These are phyloP conservation scores for Westerdykella ornata DNA, from an alignment of 2,329 filamentous ascomycete species.

Conservation along the genomic window DNA sequence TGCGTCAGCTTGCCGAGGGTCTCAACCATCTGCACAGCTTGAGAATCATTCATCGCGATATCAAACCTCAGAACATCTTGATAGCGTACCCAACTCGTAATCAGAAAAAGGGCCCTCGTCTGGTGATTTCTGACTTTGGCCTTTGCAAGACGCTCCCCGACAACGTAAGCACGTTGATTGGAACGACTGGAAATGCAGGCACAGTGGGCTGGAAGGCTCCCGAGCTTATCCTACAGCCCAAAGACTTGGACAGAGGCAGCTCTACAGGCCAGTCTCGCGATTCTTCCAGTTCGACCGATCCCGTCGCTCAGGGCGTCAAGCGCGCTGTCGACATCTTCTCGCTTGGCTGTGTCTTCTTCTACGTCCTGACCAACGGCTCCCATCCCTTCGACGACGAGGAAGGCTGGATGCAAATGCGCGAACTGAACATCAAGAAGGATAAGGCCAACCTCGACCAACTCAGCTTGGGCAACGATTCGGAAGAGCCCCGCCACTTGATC, in stretches of 20 bases:
- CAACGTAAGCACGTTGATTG: conserved; percentile 88
- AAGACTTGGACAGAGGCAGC: conserved; percentile 38
- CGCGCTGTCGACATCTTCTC: conserved; percentile 97
- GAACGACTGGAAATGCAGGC: conserved; percentile 88
- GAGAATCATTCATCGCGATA: conserved; percentile 91
- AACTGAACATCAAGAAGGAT: conserved; percentile 94
- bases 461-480: conserved; percentile 74
- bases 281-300: conserved; percentile 36
- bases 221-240: conserved; percentile 66
- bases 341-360: conserved; percentile 95
- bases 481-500: conserved; percentile 83
- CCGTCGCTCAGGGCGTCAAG: conserved; percentile 67
- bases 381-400: conserved; percentile 95
- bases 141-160: conserved; percentile 95
- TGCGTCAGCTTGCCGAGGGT: conserved; percentile 86
- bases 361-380: conserved; percentile 85
- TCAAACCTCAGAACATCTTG: conserved; percentile 96
- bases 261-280: conserved; percentile 40
- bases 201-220: conserved; percentile 96
- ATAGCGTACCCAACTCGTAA: conserved; percentile 64
- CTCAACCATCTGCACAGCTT: conserved; percentile 83
- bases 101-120: conserved; percentile 63
- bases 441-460: conserved; percentile 66
- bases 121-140: conserved; percentile 95
- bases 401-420: conserved; percentile 74